phyloP scores from a whole-genome alignment of 768 basidiomycete species.

The Atractiella rhizophila region DNA sequence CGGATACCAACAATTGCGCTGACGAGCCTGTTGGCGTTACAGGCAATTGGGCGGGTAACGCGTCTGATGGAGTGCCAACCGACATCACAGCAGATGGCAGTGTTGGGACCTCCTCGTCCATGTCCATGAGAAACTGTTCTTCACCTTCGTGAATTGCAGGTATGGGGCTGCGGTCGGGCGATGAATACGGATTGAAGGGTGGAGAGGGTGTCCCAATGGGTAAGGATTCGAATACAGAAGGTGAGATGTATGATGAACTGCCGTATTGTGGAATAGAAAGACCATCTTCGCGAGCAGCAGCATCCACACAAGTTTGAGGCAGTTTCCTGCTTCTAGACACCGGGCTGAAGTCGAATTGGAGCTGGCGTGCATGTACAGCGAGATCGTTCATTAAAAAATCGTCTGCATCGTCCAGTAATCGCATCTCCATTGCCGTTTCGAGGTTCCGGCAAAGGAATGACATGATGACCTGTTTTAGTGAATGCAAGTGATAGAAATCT shows the following conservation, averaged over 20 bases:
- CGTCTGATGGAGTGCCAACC: not conserved
- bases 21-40: not conserved
- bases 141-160: slow-evolving; percentile 8
- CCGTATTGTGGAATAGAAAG: slow-evolving; percentile 10
- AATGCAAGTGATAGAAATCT: slow-evolving; percentile 42
- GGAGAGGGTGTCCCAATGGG: slow-evolving; percentile 8
- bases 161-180: slow-evolving; percentile 4
- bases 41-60: too few species aligned
- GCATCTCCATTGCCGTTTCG: slow-evolving; percentile 60
- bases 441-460: slow-evolving; percentile 55
- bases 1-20: not conserved
- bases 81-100: not conserved
- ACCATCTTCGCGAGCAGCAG: slow-evolving; percentile 15
- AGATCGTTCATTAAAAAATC: slow-evolving; percentile 41
- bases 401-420: slow-evolving; percentile 52
- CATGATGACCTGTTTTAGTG: slow-evolving; percentile 45
- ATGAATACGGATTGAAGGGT: not conserved
- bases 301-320: slow-evolving; percentile 19
- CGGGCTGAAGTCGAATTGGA: slow-evolving; percentile 43
- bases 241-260: slow-evolving; percentile 2
- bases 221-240: slow-evolving; percentile 4
- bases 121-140: slow-evolving; percentile 12
- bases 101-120: slow-evolving; percentile 9
- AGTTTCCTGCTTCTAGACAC: slow-evolving; percentile 35
- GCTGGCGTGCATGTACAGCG: slow-evolving; percentile 30